Conservation (phyloP, 768 basidiomycete species). For the Rhizopogon vesiculosus region DNA sequence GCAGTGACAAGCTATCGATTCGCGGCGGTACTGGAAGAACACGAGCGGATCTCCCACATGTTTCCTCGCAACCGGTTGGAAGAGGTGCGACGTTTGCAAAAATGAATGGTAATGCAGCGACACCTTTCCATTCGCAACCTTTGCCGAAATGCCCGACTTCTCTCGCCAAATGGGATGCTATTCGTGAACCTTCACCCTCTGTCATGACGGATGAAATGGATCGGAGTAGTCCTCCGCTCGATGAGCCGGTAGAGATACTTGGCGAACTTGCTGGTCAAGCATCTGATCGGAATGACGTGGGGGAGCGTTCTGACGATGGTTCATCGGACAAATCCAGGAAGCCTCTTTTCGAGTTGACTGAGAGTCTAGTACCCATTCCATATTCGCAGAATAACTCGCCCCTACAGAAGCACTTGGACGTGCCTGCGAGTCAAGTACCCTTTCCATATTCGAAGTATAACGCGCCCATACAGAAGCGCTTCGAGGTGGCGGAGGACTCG, state of each 20-base stretch:
- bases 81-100: background rate
- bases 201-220: constrained; percentile 30
- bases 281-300: constrained; percentile 3
- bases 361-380: constrained; percentile 50
- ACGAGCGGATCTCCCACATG: background rate
- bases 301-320: background rate
- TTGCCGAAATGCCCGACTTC: constrained; percentile 7
- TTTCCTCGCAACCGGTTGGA: background rate
- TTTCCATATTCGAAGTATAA: constrained; percentile 51
- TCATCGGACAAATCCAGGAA: constrained; percentile 4
- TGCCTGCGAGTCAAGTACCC: constrained; percentile 41
- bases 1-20: background rate
- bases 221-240: constrained; percentile 24
- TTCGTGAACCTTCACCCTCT: constrained; percentile 20
- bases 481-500: constrained; percentile 11
- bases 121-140: background rate
- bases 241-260: background rate
- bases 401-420: constrained; percentile 8
- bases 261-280: constrained; percentile 7
- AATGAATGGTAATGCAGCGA: background rate
- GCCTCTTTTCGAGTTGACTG: constrained; percentile 46
- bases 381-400: constrained; percentile 40
- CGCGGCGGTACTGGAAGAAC: background rate
- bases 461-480: constrained; percentile 7
- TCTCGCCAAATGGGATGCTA: constrained; percentile 23